phyloP scores from a whole-genome alignment of 495 filamentous ascomycete species.

The Xylaria castorea region DNA sequence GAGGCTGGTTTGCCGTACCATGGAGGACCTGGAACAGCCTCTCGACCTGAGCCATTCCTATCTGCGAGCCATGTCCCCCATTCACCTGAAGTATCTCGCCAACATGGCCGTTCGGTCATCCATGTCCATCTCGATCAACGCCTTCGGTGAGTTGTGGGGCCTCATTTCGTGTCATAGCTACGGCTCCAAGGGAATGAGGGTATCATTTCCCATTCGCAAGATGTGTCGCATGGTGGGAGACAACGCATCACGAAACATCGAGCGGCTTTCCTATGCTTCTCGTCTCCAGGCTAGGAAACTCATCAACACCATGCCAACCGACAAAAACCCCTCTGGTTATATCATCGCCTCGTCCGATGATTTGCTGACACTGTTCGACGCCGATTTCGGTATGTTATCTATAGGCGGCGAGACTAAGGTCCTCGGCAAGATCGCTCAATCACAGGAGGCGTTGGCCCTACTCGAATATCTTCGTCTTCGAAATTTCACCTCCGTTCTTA shows the following conservation, averaged over 20 bases:
- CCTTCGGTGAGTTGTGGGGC: conserved; percentile 86
- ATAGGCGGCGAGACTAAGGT: conserved; percentile 91
- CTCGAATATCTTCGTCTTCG: conserved; percentile 85
- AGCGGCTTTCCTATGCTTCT: conserved; percentile 85
- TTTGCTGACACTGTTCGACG: conserved; percentile 82
- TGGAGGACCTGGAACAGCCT: conserved; percentile 77
- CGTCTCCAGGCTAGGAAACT: conserved; percentile 82
- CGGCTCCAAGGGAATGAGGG: conserved; percentile 78
- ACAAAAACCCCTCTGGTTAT: conserved; percentile 86
- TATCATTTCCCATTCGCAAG: conserved; percentile 89
- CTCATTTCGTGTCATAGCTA: conserved; percentile 89
- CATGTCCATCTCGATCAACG: conserved; percentile 94
- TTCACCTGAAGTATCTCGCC: conserved; percentile 86
- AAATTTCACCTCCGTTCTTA: conserved; percentile 75
- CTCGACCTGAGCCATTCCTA: conserved; percentile 87
- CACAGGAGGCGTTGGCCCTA: conserved; percentile 85
- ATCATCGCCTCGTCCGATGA: conserved; percentile 93
- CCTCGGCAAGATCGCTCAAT: conserved; percentile 73
- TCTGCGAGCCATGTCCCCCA: conserved; percentile 88
- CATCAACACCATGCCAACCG: conserved; percentile 78
- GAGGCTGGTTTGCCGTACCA: conserved; percentile 79
- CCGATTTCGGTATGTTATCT: conserved; percentile 85
- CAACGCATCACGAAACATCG: conserved; percentile 85
- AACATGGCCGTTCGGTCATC: conserved; percentile 91
- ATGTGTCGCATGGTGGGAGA: conserved; percentile 95